A percentile compares a stretch with the other conserved stretches of the same genome.
phyloP scores from a whole-genome alignment of 257 asterid species.

The Solanum ossicruentum region DNA sequence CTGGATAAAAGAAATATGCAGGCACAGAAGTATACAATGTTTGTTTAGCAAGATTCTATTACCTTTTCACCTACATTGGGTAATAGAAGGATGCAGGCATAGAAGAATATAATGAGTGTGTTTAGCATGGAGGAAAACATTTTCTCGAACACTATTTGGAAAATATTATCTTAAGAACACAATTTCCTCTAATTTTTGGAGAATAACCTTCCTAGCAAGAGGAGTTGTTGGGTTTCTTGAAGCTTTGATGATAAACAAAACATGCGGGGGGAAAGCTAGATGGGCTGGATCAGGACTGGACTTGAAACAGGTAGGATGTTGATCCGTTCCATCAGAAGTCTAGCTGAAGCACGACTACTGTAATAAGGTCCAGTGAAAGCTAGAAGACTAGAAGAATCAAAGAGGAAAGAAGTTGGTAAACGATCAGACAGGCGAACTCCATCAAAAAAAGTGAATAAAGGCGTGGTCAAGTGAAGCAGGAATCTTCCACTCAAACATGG shows the following conservation, averaged over 20 bases:
- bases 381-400: not conserved
- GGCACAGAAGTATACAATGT: not conserved
- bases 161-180: not conserved
- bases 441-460: not conserved
- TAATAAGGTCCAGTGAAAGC: not conserved
- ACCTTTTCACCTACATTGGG: not conserved
- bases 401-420: not conserved
- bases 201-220: not conserved
- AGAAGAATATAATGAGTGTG: not conserved
- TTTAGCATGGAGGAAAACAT: not conserved
- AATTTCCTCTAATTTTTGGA: not conserved
- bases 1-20: not conserved
- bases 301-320: not conserved
- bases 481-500: not conserved
- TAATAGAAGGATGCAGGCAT: not conserved
- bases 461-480: not conserved
- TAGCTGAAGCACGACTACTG: not conserved
- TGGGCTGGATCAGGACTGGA: not conserved
- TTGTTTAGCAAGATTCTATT: not conserved
- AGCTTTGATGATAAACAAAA: not conserved
- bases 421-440: not conserved
- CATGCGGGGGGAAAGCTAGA: not conserved
- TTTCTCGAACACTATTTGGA: not conserved
- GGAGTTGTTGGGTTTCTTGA: too few relatives aligned
- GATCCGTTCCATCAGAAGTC: not conserved